Conservation (phyloP, 2,329 filamentous ascomycete species). For the Corynespora cassiicola region DNA sequence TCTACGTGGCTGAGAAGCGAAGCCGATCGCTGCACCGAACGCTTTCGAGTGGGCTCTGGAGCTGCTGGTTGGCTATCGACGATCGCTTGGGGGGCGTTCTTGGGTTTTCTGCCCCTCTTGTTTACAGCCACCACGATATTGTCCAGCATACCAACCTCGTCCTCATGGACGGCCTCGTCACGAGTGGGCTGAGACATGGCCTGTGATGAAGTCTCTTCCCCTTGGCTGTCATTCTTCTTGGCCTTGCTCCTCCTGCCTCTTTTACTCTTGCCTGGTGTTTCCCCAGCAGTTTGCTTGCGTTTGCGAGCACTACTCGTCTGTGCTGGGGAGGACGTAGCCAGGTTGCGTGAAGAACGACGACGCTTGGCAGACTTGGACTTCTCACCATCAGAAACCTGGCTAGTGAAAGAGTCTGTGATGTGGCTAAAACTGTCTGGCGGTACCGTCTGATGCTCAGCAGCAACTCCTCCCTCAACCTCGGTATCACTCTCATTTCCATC, state of each 20-base stretch:
- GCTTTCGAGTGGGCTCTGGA: conserved; percentile 29
- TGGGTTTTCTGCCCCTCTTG: conserved; percentile 18
- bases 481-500: conserved; percentile 16
- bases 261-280: conserved; percentile 14
- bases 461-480: conserved; percentile 34
- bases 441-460: too few relatives aligned
- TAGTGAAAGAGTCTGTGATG: conserved; percentile 46
- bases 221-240: conserved; percentile 17
- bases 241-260: conserved; percentile 9
- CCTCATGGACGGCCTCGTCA: conserved; percentile 4
- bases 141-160: conserved; percentile 45
- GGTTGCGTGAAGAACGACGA: conserved; percentile 36
- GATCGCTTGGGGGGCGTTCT: conserved; percentile 9
- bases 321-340: conserved; percentile 23
- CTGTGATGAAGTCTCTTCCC: too few relatives aligned
- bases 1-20: conserved; percentile 38
- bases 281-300: conserved; percentile 24
- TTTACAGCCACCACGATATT: conserved; percentile 47
- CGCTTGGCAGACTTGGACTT: conserved; percentile 24
- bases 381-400: conserved; percentile 18
- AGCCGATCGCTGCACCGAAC: conserved; percentile 31
- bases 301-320: conserved; percentile 25
- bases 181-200: background rate
- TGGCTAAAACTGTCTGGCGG: too few relatives aligned
- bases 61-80: conserved; percentile 7